Evolutionary conservation across 2,329 filamentous ascomycete species (phyloP), one percentile per base, ranked within the genome.

Genomic region (Trichoderma gracile): DNA sequence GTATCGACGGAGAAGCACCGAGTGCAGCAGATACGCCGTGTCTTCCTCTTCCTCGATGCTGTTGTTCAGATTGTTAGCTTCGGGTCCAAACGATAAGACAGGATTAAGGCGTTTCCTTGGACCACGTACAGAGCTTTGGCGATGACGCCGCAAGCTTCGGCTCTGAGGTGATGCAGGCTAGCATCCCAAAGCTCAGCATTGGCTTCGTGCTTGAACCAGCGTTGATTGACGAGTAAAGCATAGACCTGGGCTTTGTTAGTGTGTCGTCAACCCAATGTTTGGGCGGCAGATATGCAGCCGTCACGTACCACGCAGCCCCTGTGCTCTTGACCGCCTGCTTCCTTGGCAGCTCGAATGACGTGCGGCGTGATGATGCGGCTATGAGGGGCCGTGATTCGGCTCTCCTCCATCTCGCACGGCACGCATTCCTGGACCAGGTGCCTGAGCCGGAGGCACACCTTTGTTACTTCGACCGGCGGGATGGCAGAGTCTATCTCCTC

Each of bases 381-480:
- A 77, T 98, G 93, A 3, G 94, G 87, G 57, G 83, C 84, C 4
- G 90, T 95, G 73, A 99, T 82, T 63, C 85, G 81, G 5, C 82
- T 82, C 73, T 91, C 87, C 65, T 95, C 89, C 45, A 99, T 83
- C 76, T 99, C 95, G 79, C 92, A 97, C 1, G 94, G 91, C 27
- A 99, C 86, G 63, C 93, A 89, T 74, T 93, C 86, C 77, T 97
- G 93, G 71, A 99, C 88, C 70, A 97, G 87, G 74, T 96, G 92
- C 71, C 94, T 96, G 68, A 99, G 82, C 64, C 93, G 91, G 17
- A 99, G 84, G 27, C 93, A 94, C 63, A 96, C 84, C 74, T 93
- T 93, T 67, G 94, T 97, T 67, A 97, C 93, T 71, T 95, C 89
- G 66, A 84, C 82, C 14, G 93, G 82, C 1, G 91, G 86, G 42